Percentiles rank a stretch among this genome's conserved stretches.
Evolutionary conservation across 257 asterid species (phyloP).

Genomic region (Apocynum venetum): DNA sequence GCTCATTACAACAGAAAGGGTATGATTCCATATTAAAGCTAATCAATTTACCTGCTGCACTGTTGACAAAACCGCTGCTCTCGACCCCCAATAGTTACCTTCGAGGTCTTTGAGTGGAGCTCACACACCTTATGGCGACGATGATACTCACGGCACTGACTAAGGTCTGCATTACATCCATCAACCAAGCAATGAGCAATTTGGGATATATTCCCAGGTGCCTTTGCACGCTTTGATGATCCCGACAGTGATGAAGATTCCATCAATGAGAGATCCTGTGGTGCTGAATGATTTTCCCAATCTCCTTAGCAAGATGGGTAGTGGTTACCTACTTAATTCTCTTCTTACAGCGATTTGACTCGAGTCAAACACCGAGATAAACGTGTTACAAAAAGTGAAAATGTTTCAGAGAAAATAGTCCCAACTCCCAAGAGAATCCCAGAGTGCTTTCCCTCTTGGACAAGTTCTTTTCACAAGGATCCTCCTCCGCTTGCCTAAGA

Average conservation of each 20-base stretch:
- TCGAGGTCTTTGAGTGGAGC: slow-evolving; percentile 71
- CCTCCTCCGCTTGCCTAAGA: slow-evolving; percentile 13
- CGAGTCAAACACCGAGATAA: slow-evolving; percentile 15
- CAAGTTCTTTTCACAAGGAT: slow-evolving; percentile 19
- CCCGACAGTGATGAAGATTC: slow-evolving; percentile 54
- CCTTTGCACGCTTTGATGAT: slow-evolving; percentile 69
- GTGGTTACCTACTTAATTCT: not conserved
- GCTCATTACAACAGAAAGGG: not conserved
- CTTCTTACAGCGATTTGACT: slow-evolving; percentile 13
- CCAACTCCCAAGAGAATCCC: slow-evolving; percentile 9
- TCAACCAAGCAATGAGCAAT: slow-evolving; percentile 77
- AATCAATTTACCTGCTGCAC: slow-evolving; percentile 72
- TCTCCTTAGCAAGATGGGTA: not conserved
- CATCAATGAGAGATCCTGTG: slow-evolving; percentile 30
- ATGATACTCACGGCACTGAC: slow-evolving; percentile 81
- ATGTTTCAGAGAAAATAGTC: not conserved
- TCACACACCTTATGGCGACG: slow-evolving; percentile 91
- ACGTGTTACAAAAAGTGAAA: slow-evolving; percentile 1
- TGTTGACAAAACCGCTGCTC: slow-evolving; percentile 94
- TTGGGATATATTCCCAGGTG: slow-evolving; percentile 44
- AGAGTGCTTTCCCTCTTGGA: slow-evolving; percentile 4
- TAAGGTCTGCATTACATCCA: slow-evolving; percentile 79
- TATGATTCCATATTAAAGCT: not conserved
- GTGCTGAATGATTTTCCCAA: slow-evolving; percentile 3
- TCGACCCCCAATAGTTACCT: slow-evolving; percentile 64